Evolutionary conservation across 2,329 filamentous ascomycete species (phyloP), one percentile per base, ranked within the genome.

Genomic region (Mycogone perniciosa): DNA sequence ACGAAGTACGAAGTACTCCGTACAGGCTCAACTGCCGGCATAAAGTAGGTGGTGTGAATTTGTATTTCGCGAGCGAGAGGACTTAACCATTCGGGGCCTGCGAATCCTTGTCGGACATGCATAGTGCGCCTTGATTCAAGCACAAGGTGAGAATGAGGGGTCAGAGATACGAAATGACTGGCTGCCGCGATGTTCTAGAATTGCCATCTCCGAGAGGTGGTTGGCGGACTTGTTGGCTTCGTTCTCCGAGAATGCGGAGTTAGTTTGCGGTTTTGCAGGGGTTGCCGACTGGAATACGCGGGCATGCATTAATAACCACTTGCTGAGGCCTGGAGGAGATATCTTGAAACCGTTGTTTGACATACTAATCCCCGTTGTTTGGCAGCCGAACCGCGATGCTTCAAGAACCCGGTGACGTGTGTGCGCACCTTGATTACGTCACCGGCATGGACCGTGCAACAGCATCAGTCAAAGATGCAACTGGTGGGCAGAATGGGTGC

Each of bases 401-500:
- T 20, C 20, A 20, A 20, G 20, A 20, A 38, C 35, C 35, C 35
- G 9, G 35, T 38, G 35, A 20, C 20, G 20, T 38, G 35, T 20
- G 20, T 20, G 35, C 20, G n/a, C 35, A 13, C 44, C 29, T 31
- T 47, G 49, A 47, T 51, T 51, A 51, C 49, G 49, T 51, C 49
- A 51, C 42, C 27, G 30, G n/a, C 26, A 3, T 26, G 26, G 38
- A 44, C 35, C 33, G 49, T 51, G 38, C 46, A 44, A 51, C 48
- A 26, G 38, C 10, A 13, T 47, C 30, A 9, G 20, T 38, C 35
- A 38, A 20, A 38, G 35, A 38, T 20, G 4, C n/a, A 38, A 20
- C 11, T 11, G 33, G 20, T 20, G 20, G 20, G 20, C 20, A 20
- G 20, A 20, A 20, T 20, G 20, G 20, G 20, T 20, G 20, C 2